Conservation (phyloP, 208 protist genomes). For the Acanthamoeba triangularis region DNA sequence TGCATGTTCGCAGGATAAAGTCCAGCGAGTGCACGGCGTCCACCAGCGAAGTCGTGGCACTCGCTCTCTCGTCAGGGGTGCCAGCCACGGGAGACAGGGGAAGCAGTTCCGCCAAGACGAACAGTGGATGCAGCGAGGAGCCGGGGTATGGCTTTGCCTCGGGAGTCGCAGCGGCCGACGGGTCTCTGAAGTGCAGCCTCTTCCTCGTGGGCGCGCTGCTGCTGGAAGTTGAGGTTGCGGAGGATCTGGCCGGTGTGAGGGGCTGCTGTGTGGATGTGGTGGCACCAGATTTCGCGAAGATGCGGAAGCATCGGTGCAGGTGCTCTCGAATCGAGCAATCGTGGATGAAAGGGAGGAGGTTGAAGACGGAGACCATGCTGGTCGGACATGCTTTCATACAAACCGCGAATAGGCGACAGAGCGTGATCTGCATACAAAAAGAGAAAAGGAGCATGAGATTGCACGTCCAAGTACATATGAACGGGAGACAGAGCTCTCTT, state of each 20-base stretch:
- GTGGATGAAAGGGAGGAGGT: conserved; percentile 44
- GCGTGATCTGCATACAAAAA: neutral
- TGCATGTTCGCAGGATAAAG: conserved; percentile 34
- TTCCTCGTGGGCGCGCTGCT: conserved; percentile 19
- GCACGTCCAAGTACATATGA: neutral
- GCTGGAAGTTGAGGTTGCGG: neutral
- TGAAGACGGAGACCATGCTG: neutral
- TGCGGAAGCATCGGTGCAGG: conserved; percentile 8
- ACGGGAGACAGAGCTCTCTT: neutral
- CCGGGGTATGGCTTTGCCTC: neutral
- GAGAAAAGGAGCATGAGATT: no score
- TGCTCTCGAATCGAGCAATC: conserved; percentile 13
- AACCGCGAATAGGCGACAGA: neutral
- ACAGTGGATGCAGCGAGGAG: conserved; percentile 3
- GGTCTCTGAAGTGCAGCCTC: neutral
- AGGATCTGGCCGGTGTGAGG: neutral
- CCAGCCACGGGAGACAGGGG: neutral
- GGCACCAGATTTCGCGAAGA: neutral
- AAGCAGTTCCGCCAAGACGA: conserved; percentile 18
- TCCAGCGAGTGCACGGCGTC: conserved; percentile 32
- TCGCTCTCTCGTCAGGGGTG: neutral
- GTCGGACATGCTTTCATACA: conserved; percentile 32
- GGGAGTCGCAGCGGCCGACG: neutral
- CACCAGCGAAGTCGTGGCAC: neutral
- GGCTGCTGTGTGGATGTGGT: neutral